Evolutionary conservation across 805 yeast species (phyloP).

Genomic region (Saturnispora serradocipensis): DNA sequence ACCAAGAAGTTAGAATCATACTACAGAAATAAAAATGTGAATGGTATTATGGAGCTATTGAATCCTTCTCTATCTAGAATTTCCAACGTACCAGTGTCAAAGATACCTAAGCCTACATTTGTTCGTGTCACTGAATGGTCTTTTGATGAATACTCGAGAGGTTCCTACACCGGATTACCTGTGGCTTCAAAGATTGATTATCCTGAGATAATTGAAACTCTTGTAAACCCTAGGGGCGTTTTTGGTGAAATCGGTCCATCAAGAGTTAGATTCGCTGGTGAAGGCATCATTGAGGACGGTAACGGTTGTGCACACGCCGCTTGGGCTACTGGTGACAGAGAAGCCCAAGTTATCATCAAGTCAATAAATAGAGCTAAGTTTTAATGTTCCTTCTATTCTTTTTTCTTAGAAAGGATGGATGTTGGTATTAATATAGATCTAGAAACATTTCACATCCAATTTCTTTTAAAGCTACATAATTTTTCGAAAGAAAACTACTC

Average conservation of each 20-base stretch:
- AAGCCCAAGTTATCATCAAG: slow-evolving; percentile 27
- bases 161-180: slow-evolving; percentile 32
- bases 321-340: slow-evolving; percentile 41
- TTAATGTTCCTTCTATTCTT: slow-evolving; percentile 6
- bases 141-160: slow-evolving; percentile 40
- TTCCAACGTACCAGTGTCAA: slow-evolving; percentile 17
- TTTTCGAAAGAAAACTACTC: not conserved
- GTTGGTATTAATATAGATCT: not conserved
- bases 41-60: slow-evolving; percentile 37
- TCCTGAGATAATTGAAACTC: slow-evolving; percentile 28
- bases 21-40: slow-evolving; percentile 20
- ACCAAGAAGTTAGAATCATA: slow-evolving; percentile 37
- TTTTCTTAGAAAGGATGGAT: slow-evolving; percentile 21
- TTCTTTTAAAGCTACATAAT: not conserved
- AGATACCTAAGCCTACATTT: slow-evolving; percentile 20
- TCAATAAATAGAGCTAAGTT: slow-evolving; percentile 20
- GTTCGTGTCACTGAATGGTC: slow-evolving; percentile 38
- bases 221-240: slow-evolving; percentile 33
- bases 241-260: slow-evolving; percentile 25
- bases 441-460: not conserved
- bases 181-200: slow-evolving; percentile 20
- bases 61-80: slow-evolving; percentile 32
- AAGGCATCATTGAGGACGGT: slow-evolving; percentile 42
- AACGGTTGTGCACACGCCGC: slow-evolving; percentile 56
- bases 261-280: slow-evolving; percentile 48